Percentiles rank a stretch among this genome's conserved stretches.
Conservation (phyloP, 345 rosid genomes). For the Citrus mangshanensis region DNA sequence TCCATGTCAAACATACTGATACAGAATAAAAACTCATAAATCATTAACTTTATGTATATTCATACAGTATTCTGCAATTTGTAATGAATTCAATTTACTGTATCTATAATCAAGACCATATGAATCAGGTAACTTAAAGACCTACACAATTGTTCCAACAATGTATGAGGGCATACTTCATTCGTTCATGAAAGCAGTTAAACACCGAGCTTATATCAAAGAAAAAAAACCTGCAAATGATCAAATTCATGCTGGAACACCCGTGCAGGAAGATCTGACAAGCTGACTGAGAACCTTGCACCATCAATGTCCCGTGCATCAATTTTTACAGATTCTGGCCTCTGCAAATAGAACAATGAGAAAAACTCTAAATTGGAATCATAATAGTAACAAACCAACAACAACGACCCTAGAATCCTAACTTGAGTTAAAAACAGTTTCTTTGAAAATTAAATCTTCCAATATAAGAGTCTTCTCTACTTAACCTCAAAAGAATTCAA, state of each 20-base stretch:
- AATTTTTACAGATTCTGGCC: constrained; percentile 86
- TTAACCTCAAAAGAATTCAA: not conserved
- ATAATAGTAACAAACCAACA: not conserved
- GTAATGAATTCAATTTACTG: not conserved
- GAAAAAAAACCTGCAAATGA: constrained; percentile 67
- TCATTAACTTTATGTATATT: not conserved
- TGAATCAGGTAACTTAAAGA: not conserved
- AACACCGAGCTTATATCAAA: not conserved
- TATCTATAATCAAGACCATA: not conserved
- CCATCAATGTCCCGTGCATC: constrained; percentile 84
- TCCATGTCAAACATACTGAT: not conserved
- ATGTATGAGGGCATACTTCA: not conserved
- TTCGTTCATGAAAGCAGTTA: not conserved
- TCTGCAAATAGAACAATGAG: constrained; percentile 40
- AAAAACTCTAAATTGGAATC: not conserved
- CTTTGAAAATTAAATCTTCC: not conserved
- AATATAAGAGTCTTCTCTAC: not conserved
- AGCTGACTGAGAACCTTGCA: constrained; percentile 56
- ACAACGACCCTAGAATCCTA: constrained; percentile 6
- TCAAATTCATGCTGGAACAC: constrained; percentile 97
- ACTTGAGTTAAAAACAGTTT: not conserved
- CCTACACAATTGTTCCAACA: not conserved
- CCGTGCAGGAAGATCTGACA: constrained; percentile 81
- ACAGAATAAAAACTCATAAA: not conserved
- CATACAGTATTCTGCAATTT: not conserved